A percentile compares a stretch with the other conserved stretches of the same genome.
Conservation (phyloP, 371 early-diverging fungal genomes). For the Syncephalastrum racemosum region DNA sequence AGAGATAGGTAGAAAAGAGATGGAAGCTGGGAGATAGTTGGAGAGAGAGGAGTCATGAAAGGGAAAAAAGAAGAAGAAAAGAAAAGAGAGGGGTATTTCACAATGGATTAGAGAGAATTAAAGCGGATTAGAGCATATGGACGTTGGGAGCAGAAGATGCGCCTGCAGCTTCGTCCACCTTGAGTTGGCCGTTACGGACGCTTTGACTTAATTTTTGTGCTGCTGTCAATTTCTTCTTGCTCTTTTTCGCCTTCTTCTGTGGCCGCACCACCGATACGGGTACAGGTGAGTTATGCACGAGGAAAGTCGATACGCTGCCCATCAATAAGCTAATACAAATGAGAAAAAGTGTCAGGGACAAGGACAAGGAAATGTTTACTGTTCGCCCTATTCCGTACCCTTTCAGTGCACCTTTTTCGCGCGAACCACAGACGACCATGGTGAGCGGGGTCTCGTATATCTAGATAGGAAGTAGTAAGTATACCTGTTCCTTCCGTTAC, state of each 20-base stretch:
- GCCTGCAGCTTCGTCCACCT: conserved; percentile 44
- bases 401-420: conserved; percentile 54
- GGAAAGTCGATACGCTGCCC: conserved; percentile 59
- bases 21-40: no score
- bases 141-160: conserved; percentile 9
- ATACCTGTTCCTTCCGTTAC: background rate
- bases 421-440: conserved; percentile 59
- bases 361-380: background rate
- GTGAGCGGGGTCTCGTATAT: conserved; percentile 51
- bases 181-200: conserved; percentile 41
- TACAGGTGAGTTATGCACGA: conserved; percentile 60
- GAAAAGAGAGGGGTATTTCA: no score
- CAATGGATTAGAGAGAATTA: no score
- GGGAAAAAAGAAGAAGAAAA: no score
- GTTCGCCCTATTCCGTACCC: conserved; percentile 31
- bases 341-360: background rate
- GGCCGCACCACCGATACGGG: conserved; percentile 63
- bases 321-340: conserved; percentile 44
- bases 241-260: conserved; percentile 48
- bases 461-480: conserved; percentile 20
- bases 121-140: background rate
- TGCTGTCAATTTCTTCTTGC: conserved; percentile 36
- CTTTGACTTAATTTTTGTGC: conserved; percentile 50
- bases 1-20: no score
- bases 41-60: no score